Conservation (phyloP, 257 asterid genomes). For the Plantago elongata region DNA sequence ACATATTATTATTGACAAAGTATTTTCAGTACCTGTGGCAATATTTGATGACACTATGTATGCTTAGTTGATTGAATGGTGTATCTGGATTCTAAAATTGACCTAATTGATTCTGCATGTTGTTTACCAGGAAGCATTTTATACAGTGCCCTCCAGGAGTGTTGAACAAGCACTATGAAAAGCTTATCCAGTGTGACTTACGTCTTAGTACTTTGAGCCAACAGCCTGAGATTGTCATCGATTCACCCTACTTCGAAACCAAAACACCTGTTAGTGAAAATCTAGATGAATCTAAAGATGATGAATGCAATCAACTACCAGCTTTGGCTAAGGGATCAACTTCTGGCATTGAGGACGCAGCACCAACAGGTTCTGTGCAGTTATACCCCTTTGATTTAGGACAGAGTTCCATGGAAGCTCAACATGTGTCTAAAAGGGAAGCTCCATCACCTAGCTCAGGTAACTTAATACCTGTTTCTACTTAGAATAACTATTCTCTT, state of each 20-base stretch:
- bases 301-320: conserved; percentile 25
- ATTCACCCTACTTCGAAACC: conserved; percentile 50
- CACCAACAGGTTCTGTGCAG: conserved; percentile 41
- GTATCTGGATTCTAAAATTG: conserved; percentile 3
- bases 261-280: conserved; percentile 37
- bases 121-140: conserved; percentile 58
- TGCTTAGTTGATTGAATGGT: not conserved
- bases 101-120: conserved; percentile 17
- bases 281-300: conserved; percentile 40
- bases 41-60: not conserved
- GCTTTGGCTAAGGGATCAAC: conserved; percentile 36
- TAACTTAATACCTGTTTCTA: conserved; percentile 17
- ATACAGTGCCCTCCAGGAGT: conserved; percentile 64
- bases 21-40: too few species aligned
- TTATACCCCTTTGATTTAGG: conserved; percentile 36
- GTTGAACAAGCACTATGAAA: conserved; percentile 73
- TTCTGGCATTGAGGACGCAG: conserved; percentile 36
- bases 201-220: conserved; percentile 59
- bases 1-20: too few species aligned
- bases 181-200: conserved; percentile 64
- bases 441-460: conserved; percentile 69
- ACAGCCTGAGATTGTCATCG: conserved; percentile 47
- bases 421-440: conserved; percentile 31
- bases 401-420: conserved; percentile 28
- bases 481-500: not conserved